Percentiles rank a stretch among this genome's conserved stretches.
These are phyloP conservation scores for Halophytophthora batemanensis DNA, from an alignment of 352 stramenopile species.

Conservation along the genomic window DNA sequence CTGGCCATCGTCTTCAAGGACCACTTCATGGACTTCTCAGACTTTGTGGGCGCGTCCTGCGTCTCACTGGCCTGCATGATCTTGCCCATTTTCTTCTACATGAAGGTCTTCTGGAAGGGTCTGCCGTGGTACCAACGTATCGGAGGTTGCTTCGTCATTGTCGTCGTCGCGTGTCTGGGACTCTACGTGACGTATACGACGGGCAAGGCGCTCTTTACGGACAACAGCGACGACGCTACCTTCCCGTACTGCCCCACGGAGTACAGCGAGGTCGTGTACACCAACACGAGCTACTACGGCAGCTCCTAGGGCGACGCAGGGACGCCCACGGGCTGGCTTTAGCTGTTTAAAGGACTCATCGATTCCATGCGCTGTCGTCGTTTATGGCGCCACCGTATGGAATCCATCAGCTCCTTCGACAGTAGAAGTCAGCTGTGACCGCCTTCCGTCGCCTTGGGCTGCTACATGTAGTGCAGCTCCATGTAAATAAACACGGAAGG, in stretches of 20 bases:
- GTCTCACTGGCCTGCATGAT: slow-evolving; percentile 65
- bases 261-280: slow-evolving; percentile 48
- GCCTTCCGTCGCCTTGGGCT: slow-evolving; percentile 13
- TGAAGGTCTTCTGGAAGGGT: slow-evolving; percentile 59
- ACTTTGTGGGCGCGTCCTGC: slow-evolving; percentile 62
- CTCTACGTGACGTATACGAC: slow-evolving; percentile 44
- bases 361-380: neutral
- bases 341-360: neutral
- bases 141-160: slow-evolving; percentile 31
- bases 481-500: slow-evolving; percentile 27
- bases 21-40: slow-evolving; percentile 64
- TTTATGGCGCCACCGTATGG: neutral
- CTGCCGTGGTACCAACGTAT: slow-evolving; percentile 46
- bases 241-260: slow-evolving; percentile 60
- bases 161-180: slow-evolving; percentile 30
- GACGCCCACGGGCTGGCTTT: no score
- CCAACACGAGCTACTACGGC: slow-evolving; percentile 49
- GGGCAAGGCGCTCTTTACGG: slow-evolving; percentile 38
- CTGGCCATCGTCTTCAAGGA: slow-evolving; percentile 60
- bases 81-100: slow-evolving; percentile 68
- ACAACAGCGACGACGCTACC: slow-evolving; percentile 27
- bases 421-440: slow-evolving; percentile 9
- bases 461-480: slow-evolving; percentile 19
- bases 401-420: neutral
- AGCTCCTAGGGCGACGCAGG: slow-evolving; percentile 18